A percentile compares a stretch with the other conserved stretches of the same genome.
Evolutionary conservation across 2,329 filamentous ascomycete species (phyloP).

Genomic region (Aspergillus sp.): DNA sequence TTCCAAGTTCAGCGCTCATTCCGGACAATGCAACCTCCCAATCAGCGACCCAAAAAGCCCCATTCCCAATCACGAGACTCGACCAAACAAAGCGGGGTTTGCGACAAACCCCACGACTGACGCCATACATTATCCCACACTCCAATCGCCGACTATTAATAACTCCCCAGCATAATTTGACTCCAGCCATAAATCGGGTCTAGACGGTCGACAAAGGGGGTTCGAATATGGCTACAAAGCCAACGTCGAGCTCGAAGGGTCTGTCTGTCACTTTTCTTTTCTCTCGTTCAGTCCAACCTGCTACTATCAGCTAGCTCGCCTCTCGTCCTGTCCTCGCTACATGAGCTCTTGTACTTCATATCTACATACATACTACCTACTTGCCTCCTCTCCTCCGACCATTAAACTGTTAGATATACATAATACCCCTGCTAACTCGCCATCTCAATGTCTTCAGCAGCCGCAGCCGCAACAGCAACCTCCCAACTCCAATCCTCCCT

Average conservation of each 20-base stretch:
- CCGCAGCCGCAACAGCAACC: constrained; percentile 19
- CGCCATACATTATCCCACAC: constrained; percentile 28
- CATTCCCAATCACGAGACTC: constrained; percentile 19
- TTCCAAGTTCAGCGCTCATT: constrained; percentile 6
- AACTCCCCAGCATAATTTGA: constrained; percentile 15
- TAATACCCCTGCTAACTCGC: constrained; percentile 16
- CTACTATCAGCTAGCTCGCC: neutral
- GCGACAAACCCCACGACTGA: constrained; percentile 25
- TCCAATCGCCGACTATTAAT: constrained; percentile 21
- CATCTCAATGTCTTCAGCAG: constrained; percentile 25
- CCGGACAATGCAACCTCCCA: neutral
- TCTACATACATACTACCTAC: neutral
- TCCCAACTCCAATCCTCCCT: constrained; percentile 40
- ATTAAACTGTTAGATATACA: neutral
- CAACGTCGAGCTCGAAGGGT: constrained; percentile 24
- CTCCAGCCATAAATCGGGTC: constrained; percentile 10
- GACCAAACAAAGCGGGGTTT: constrained; percentile 21
- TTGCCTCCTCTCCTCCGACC: neutral
- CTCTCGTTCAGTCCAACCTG: neutral
- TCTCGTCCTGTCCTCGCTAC: neutral
- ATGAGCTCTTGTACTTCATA: neutral
- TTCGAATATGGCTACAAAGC: constrained; percentile 20
- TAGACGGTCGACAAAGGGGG: neutral
- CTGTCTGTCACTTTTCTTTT: constrained; percentile 14
- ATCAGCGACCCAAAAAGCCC: neutral